Evolutionary conservation across 192 early-diverging fungal genomes (phyloP).

Genomic region (Jimgerdemannia lactiflua): DNA sequence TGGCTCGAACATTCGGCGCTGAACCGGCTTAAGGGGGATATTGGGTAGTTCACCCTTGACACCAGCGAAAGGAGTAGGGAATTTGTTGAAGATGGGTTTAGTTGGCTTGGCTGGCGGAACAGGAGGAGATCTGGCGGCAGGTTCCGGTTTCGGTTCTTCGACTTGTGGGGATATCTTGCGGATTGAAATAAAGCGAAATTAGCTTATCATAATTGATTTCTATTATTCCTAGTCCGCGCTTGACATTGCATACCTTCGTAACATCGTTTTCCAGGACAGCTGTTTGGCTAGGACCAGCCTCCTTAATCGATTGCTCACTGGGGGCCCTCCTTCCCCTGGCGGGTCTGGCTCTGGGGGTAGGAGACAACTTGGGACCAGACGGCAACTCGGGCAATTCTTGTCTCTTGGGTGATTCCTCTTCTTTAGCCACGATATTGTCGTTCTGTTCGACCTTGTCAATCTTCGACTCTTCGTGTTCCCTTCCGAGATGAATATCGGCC

Average conservation of each 20-base stretch:
- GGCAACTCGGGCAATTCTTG: background rate
- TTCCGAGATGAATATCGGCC: background rate
- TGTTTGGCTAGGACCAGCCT: background rate
- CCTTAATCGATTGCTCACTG: background rate
- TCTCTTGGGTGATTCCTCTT: background rate
- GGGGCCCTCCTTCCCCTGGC: constrained; percentile 1
- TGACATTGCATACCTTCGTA: background rate
- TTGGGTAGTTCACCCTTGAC: constrained; percentile 11
- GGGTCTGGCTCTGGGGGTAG: background rate
- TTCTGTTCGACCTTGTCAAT: background rate
- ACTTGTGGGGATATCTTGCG: background rate
- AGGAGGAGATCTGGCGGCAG: background rate
- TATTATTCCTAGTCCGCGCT: no score
- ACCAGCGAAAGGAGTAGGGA: constrained; percentile 32
- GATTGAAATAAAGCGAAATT: background rate
- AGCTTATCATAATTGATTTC: background rate
- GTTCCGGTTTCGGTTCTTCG: background rate
- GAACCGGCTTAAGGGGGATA: constrained; percentile 26
- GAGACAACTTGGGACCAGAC: background rate
- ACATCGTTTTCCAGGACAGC: background rate
- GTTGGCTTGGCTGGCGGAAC: constrained; percentile 29
- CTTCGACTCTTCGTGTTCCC: background rate
- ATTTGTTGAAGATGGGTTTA: constrained; percentile 39
- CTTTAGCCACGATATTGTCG: background rate
- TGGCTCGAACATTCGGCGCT: constrained; percentile 31